These are phyloP conservation scores for Populus hybrid DNA, from an alignment of 441 rosid species.

Conservation along the genomic window DNA sequence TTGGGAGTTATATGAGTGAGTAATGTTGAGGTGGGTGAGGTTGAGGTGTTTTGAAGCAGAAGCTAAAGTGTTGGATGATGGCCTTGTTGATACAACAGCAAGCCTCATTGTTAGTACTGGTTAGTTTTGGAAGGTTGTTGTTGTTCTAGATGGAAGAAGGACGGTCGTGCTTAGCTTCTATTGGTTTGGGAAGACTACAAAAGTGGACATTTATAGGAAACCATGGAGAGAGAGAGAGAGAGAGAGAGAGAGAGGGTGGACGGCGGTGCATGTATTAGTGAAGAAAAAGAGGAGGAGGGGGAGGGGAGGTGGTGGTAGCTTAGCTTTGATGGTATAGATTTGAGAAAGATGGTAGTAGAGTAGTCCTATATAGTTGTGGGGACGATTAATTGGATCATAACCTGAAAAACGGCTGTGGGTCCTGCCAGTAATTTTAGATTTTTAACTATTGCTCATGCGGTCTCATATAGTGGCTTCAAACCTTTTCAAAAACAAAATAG, in stretches of 20 bases:
- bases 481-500: too few relatives aligned
- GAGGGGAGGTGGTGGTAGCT: too few relatives aligned
- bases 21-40: background rate
- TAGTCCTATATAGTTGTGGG: background rate
- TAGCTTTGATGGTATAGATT: background rate
- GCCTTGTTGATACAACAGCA: constrained; percentile 12
- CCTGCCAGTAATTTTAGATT: too few relatives aligned
- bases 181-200: constrained; percentile 2
- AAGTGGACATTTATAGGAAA: constrained; percentile 12
- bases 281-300: background rate
- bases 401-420: background rate
- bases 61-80: constrained; percentile 1
- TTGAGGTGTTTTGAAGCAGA: constrained; percentile 4
- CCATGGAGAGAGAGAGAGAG: background rate
- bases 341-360: background rate
- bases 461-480: too few relatives aligned
- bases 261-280: constrained; percentile 18
- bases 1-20: background rate
- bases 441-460: too few relatives aligned
- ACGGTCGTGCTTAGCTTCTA: background rate
- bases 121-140: background rate
- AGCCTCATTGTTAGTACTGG: constrained; percentile 17
- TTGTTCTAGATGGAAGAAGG: background rate
- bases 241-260: constrained; percentile 13
- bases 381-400: background rate